phyloP scores from a whole-genome alignment of 352 stramenopile genomes.

The Globisporangium rhizosaccharum region DNA sequence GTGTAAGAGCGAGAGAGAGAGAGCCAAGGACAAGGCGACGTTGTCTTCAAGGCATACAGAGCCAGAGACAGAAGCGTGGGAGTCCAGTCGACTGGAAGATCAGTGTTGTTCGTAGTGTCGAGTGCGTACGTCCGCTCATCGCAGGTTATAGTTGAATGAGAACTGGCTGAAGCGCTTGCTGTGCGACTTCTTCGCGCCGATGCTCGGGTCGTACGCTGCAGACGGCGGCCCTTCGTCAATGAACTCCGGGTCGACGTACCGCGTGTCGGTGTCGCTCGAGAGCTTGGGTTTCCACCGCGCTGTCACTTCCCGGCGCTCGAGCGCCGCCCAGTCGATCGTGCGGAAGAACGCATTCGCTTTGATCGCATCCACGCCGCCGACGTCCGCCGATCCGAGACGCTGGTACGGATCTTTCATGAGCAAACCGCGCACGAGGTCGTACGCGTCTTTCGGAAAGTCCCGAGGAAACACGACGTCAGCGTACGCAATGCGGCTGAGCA shows the following conservation, averaged over 20 bases:
- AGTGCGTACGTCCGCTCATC: conserved; percentile 7
- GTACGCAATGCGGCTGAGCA: conserved; percentile 82
- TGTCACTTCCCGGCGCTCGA: conserved; percentile 64
- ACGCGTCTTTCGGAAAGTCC: conserved; percentile 71
- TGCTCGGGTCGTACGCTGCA: conserved; percentile 70
- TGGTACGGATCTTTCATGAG: conserved; percentile 67
- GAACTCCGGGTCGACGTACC: conserved; percentile 87
- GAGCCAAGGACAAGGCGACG: neutral
- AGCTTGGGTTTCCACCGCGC: conserved; percentile 83
- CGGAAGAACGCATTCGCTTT: conserved; percentile 71
- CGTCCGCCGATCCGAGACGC: conserved; percentile 57
- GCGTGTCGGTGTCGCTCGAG: conserved; percentile 78
- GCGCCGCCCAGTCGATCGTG: conserved; percentile 69
- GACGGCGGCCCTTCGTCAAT: conserved; percentile 82
- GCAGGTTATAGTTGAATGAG: conserved; percentile 85
- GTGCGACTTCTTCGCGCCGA: conserved; percentile 47
- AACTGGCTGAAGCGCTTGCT: conserved; percentile 89
- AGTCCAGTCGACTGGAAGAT: neutral
- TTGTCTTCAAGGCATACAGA: neutral
- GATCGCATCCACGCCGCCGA: conserved; percentile 66
- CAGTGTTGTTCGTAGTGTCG: too few relatives aligned
- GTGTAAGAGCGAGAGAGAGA: neutral
- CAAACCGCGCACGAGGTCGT: conserved; percentile 70
- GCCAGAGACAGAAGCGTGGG: neutral
- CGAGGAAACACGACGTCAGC: conserved; percentile 67